Evolutionary conservation across 2,329 filamentous ascomycete genomes (phyloP).

Genomic region (Pyrenophora seminiperda): DNA sequence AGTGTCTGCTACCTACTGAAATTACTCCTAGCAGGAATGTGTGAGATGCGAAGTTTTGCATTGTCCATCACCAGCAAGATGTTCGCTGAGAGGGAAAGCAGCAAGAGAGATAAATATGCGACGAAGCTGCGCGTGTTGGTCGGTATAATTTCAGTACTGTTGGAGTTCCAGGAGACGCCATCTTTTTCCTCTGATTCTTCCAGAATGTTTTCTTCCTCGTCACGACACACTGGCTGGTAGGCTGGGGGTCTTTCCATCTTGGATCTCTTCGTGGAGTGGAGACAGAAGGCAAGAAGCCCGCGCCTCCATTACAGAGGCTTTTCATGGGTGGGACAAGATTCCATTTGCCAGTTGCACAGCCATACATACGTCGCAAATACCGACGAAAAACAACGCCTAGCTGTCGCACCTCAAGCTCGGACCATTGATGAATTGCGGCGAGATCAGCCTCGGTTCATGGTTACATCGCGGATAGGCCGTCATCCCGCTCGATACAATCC

Average conservation of each 20-base stretch:
- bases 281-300: slow-evolving; percentile 4
- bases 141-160: slow-evolving; percentile 33
- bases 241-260: slow-evolving; percentile 32
- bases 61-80: slow-evolving; percentile 38
- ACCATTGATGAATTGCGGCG: slow-evolving; percentile 29
- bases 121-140: slow-evolving; percentile 35
- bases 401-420: slow-evolving; percentile 28
- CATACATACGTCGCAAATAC: slow-evolving; percentile 14
- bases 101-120: slow-evolving; percentile 33
- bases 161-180: slow-evolving; percentile 30
- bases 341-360: slow-evolving; percentile 12
- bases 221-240: slow-evolving; percentile 34
- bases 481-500: slow-evolving; percentile 21
- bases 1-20: slow-evolving; percentile 31
- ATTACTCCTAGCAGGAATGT: slow-evolving; percentile 24
- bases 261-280: slow-evolving; percentile 2
- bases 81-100: slow-evolving; percentile 39
- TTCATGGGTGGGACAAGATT: slow-evolving; percentile 9
- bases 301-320: slow-evolving; percentile 1
- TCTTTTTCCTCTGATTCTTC: slow-evolving; percentile 32
- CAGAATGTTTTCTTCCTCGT: slow-evolving; percentile 27
- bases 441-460: slow-evolving; percentile 15
- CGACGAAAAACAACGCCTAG: slow-evolving; percentile 9
- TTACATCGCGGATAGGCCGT: slow-evolving; percentile 18
- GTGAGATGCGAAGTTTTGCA: slow-evolving; percentile 24